Conservation (phyloP, 495 filamentous ascomycete genomes). For the Talaromyces wortmannii region DNA sequence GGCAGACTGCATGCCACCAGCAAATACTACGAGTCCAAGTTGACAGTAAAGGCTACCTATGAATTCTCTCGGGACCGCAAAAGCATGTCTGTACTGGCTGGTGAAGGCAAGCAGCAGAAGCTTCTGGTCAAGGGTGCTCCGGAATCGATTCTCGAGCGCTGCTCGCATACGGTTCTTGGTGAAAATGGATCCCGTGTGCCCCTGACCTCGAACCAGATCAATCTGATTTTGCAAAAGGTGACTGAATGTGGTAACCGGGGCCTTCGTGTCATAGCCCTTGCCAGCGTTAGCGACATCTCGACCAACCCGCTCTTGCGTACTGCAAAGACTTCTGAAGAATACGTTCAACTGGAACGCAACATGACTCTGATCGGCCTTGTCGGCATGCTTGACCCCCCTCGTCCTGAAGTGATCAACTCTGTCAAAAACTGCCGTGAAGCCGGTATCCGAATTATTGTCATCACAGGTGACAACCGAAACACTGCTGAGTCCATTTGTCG, state of each 20-base stretch:
- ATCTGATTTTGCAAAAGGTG: conserved; percentile 68
- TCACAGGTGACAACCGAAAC: conserved; percentile 96
- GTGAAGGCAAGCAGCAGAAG: conserved; percentile 57
- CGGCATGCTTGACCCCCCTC: conserved; percentile 95
- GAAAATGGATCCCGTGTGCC: conserved; percentile 65
- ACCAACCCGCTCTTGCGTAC: conserved; percentile 61
- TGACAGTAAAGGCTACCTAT: conserved; percentile 74
- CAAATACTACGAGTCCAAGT: conserved; percentile 72
- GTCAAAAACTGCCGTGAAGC: conserved; percentile 86
- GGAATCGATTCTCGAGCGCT: conserved; percentile 88
- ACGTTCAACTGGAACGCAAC: conserved; percentile 79
- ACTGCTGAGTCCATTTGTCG: conserved; percentile 97
- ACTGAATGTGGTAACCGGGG: conserved; percentile 86
- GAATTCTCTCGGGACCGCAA: conserved; percentile 98
- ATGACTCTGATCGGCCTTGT: conserved; percentile 92
- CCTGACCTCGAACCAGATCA: conserved; percentile 56
- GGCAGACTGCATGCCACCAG: conserved; percentile 72
- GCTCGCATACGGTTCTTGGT: conserved; percentile 71
- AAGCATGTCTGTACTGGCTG: conserved; percentile 96
- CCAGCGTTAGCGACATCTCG: conserved; percentile 65
- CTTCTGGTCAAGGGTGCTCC: conserved; percentile 97
- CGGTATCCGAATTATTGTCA: conserved; percentile 94
- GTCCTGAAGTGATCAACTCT: conserved; percentile 81
- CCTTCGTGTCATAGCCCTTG: conserved; percentile 91
- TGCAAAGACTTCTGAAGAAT: conserved; percentile 78